Evolutionary conservation across 2,329 filamentous ascomycete species (phyloP), one percentile per base, ranked within the genome.

Genomic region (Botrytis tulipae): DNA sequence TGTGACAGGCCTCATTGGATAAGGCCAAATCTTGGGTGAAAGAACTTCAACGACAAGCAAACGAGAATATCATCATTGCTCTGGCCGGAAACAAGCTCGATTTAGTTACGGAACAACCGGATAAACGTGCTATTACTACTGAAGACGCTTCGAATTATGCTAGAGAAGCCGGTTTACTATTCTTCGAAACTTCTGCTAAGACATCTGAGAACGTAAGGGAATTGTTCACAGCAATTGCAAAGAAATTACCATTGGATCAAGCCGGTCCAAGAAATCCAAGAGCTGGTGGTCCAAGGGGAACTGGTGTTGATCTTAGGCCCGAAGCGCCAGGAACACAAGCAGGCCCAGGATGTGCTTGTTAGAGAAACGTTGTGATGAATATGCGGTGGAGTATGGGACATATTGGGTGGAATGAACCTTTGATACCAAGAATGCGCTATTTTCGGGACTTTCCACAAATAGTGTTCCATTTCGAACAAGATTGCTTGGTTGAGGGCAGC

Each of bases 21-120:
- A 99, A 99, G 87, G 97, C 97, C 79, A 99, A 99, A 85, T 93
- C 95, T 62, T 99, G 96, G 96, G 95, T 99, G 74, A 98, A 98
- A 86, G 96, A 99, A 83, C 90, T 99, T 72, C 96, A 99, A 84
- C 92, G 96, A 82, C 96, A 99, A 85, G 96, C 97, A 76, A 99
- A 98, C 86, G 96, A 99, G 85, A 98, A 98, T 85, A 99, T 99
- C 83, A 95, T 99, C 84, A 99, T 99, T 81, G 96, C 96, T 65
- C 90, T 99, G 61, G 96, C 95, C 71, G 96, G 96, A 76, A 99
- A 99, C 88, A 98, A 99, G 86, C 87, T 97, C 81, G 96, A 99
- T 88, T 86, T 99, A 79, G 96, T 98, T 76, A 95, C 91, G 76
- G 95, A 97, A 81, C 93, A 93, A 82, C 95, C 95, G 66, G 95